Conservation (phyloP, 2,329 filamentous ascomycete genomes). For the Colletotrichum falcatum region DNA sequence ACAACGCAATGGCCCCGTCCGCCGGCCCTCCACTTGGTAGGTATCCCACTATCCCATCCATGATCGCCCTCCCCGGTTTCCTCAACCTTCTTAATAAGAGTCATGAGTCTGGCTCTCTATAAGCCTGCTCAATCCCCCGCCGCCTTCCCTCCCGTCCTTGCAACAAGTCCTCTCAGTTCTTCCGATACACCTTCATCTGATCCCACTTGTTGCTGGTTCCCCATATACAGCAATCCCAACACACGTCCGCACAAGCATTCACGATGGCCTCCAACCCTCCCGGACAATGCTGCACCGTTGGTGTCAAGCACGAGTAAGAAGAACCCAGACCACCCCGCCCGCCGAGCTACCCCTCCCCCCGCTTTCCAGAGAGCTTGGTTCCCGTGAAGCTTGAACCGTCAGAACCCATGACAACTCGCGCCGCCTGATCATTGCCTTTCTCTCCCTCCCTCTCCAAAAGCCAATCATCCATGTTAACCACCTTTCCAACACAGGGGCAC, state of each 20-base stretch:
- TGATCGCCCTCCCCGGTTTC: constrained; percentile 16
- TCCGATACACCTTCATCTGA: not conserved
- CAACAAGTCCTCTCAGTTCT: not conserved
- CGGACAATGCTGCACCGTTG: constrained; percentile 63
- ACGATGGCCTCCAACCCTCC: constrained; percentile 67
- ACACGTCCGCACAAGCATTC: not conserved
- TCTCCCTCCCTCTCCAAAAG: not conserved
- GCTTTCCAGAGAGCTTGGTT: constrained; percentile 15
- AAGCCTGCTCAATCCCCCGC: constrained; percentile 7
- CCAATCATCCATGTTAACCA: not conserved
- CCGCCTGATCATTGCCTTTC: not conserved
- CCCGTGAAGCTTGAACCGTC: not conserved
- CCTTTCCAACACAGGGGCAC: constrained; percentile 54
- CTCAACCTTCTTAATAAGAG: constrained; percentile 19
- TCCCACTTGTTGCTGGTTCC: not conserved
- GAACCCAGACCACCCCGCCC: not conserved
- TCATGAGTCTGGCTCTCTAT: constrained; percentile 14
- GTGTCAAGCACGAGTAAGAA: constrained; percentile 65
- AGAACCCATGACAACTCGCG: not conserved
- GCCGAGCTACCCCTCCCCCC: constrained; percentile 29
- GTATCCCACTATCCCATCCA: not conserved
- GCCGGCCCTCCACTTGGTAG: constrained; percentile 10
- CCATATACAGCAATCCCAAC: not conserved
- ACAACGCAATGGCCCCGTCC: constrained; percentile 16
- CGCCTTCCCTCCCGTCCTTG: not conserved